A percentile compares a stretch with the other conserved stretches of the same genome.
Conservation (phyloP, 768 basidiomycete genomes). For the Calvatia gigantea region DNA sequence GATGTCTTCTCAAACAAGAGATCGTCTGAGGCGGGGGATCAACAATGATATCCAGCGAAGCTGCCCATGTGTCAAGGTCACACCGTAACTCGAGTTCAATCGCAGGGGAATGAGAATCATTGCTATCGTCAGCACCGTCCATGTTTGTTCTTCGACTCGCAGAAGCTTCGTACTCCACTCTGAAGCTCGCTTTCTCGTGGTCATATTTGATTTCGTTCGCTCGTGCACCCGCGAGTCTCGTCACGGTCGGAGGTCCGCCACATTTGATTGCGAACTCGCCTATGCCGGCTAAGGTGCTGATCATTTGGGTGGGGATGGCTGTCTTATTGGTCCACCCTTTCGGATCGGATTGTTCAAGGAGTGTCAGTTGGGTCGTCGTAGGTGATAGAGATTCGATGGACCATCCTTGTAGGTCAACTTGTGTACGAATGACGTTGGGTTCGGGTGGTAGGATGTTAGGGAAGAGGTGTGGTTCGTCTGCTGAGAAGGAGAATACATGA, state of each 20-base stretch:
- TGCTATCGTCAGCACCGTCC: slow-evolving; percentile 20
- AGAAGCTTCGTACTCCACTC: slow-evolving; percentile 79
- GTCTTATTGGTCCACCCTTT: slow-evolving; percentile 97
- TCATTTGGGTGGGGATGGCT: slow-evolving; percentile 93
- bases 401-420: slow-evolving; percentile 99
- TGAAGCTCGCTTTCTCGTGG: slow-evolving; percentile 77
- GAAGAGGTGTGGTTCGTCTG: slow-evolving; percentile 85
- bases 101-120: slow-evolving; percentile 36
- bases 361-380: slow-evolving; percentile 87
- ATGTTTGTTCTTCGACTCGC: slow-evolving; percentile 39
- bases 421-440: slow-evolving; percentile 82
- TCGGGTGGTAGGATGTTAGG: slow-evolving; percentile 65
- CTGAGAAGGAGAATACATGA: slow-evolving; percentile 94
- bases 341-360: slow-evolving; percentile 95
- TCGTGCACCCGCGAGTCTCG: slow-evolving; percentile 76
- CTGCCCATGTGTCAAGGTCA: slow-evolving; percentile 87
- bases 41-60: slow-evolving; percentile 81
- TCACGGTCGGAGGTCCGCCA: slow-evolving; percentile 92
- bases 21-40: slow-evolving; percentile 89
- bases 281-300: slow-evolving; percentile 81
- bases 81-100: slow-evolving; percentile 91
- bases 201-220: slow-evolving; percentile 77
- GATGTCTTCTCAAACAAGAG: slow-evolving; percentile 81
- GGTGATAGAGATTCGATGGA: slow-evolving; percentile 95
- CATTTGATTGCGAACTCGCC: slow-evolving; percentile 95